Evolutionary conservation across 176 grass and related monocot species (phyloP).

Genomic region (Saccharum officinarum): DNA sequence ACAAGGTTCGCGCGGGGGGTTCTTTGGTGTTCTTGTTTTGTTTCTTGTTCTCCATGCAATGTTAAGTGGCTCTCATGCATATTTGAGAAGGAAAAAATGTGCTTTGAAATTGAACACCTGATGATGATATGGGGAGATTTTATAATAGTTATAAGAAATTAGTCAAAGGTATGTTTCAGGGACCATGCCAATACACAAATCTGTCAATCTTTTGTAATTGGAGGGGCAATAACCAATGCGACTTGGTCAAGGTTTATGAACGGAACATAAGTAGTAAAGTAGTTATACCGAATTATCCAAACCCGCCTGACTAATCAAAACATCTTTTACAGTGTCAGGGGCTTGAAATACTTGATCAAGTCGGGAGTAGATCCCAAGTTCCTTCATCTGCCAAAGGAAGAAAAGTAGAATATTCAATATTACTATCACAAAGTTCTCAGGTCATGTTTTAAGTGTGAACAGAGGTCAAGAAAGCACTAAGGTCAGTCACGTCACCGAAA

Average conservation of each 20-base stretch:
- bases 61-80: background rate
- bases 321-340: constrained; percentile 69
- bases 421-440: background rate
- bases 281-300: constrained; percentile 72
- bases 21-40: background rate
- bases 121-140: background rate
- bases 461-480: background rate
- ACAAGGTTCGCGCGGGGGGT: background rate
- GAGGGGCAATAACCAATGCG: background rate
- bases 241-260: constrained; percentile 11
- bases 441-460: background rate
- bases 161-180: background rate
- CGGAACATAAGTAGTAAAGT: constrained; percentile 19
- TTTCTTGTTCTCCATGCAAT: background rate
- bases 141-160: background rate
- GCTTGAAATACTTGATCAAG: constrained; percentile 93
- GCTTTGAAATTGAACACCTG: background rate
- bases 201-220: background rate
- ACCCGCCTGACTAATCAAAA: constrained; percentile 69
- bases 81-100: background rate
- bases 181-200: background rate
- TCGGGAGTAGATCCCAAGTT: constrained; percentile 73
- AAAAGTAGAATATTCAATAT: constrained; percentile 14
- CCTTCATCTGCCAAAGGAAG: constrained; percentile 60
- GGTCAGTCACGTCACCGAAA: background rate